Base-by-base conservation (phyloP, 1,284 basidiomycete species). In the Fomitopsis palustris region DNA sequence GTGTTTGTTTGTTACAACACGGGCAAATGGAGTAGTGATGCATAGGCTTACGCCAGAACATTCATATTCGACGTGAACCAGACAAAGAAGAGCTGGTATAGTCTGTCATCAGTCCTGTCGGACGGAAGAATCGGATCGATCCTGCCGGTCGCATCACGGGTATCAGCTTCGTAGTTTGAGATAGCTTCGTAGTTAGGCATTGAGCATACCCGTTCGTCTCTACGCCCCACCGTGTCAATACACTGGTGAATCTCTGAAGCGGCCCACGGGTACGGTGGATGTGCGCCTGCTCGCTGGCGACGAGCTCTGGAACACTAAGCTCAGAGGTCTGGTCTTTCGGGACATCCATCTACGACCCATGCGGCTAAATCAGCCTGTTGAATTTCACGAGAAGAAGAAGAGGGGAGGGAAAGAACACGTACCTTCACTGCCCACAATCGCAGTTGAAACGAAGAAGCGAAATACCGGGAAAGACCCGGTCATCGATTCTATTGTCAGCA, bases 1-100 rank as follows among this genome's bases (percentile, higher is more conserved):
- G 55, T 19, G 21, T 43, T 51, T 21, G n/a, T n/a, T n/a, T n/a
- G n/a, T n/a, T n/a, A n/a, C n/a, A n/a, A n/a, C n/a, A n/a, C n/a
- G n/a, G n/a, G n/a, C n/a, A n/a, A n/a, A n/a, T n/a, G n/a, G n/a
- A n/a, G n/a, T n/a, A n/a, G n/a, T n/a, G n/a, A n/a, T n/a, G n/a
- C n/a, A n/a, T n/a, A n/a, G n/a, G n/a, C 71, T 77, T 57, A 86
- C 72, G 76, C 73, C 29, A 85, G 71, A 56, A 88, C 76, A 65
- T 87, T 87, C 70, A 87, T 76, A 60, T 85, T 87, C 47, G 79
- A 76, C 10, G 76, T 74, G 56, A 77, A 72, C 76, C 76, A 78
- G 27, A 77, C 70, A 60, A 77, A 75, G 64, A 77, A 77, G 65
- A 76, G 70, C 55, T 77, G 74, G 61, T 70, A 76, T 27, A 76